Conservation (phyloP, 805 yeast species). For the Saccharomycopsis javanensis region DNA sequence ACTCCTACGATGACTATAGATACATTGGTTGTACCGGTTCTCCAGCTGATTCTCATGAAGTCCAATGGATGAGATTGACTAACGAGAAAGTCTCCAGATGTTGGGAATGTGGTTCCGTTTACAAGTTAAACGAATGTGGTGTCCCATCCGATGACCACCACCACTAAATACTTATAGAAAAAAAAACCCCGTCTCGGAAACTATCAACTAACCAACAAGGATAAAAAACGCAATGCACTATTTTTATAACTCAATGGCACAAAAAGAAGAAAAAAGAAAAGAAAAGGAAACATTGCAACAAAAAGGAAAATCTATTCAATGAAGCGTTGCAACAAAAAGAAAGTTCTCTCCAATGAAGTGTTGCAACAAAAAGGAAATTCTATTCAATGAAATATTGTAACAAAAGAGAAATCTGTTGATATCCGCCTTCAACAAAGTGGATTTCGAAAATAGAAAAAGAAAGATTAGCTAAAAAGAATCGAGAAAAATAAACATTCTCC, state of each 20-base stretch:
- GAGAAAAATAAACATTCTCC: no score
- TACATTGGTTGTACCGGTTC: slow-evolving; percentile 96
- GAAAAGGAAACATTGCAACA: neutral
- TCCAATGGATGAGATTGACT: slow-evolving; percentile 88
- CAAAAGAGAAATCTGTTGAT: no score
- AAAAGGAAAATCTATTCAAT: neutral
- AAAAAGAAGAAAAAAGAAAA: neutral
- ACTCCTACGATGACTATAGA: slow-evolving; percentile 86
- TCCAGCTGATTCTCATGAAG: slow-evolving; percentile 85
- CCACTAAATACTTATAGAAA: no score
- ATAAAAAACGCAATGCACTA: neutral
- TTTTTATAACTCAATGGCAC: neutral
- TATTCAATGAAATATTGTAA: no score
- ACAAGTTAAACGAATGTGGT: slow-evolving; percentile 81
- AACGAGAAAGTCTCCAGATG: slow-evolving; percentile 81
- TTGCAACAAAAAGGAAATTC: no score
- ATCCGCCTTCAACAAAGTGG: no score
- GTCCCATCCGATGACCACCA: slow-evolving; percentile 46
- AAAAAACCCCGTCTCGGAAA: no score
- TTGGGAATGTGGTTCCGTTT: slow-evolving; percentile 98
- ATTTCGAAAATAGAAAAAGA: no score
- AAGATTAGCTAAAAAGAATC: no score
- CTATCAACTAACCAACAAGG: no score
- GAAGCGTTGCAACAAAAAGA: neutral
- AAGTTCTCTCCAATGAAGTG: no score